Percentiles rank a stretch among this genome's conserved stretches.
Evolutionary conservation across 345 rosid species (phyloP).

Genomic region (Arabidopsis thaliana): DNA sequence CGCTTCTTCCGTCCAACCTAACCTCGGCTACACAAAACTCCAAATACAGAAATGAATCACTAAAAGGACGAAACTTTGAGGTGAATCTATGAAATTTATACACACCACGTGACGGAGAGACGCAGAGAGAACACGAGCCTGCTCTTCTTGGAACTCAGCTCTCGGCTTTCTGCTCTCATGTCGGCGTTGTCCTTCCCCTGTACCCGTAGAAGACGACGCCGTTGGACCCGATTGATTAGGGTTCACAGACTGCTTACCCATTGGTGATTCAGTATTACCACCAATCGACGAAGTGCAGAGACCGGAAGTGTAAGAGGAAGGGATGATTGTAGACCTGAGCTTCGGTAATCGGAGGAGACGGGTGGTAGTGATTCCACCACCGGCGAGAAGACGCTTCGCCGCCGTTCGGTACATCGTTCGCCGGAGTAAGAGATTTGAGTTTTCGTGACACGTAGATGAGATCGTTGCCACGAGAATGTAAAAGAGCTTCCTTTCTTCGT

Average conservation of each 20-base stretch:
- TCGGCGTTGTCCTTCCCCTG: constrained; percentile 51
- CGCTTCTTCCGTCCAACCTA: constrained; percentile 91
- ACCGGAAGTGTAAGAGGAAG: constrained; percentile 41
- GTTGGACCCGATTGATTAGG: constrained; percentile 45
- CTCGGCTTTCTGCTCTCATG: constrained; percentile 54
- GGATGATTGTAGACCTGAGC: constrained; percentile 32
- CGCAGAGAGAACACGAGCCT: constrained; percentile 75
- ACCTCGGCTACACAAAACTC: constrained; percentile 51
- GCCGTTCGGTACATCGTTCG: constrained; percentile 66
- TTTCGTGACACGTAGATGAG: constrained; percentile 32
- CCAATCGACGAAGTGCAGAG: constrained; percentile 48
- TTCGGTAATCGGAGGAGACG: constrained; percentile 43
- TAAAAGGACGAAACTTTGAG: constrained; percentile 3
- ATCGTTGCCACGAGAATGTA: constrained; percentile 30
- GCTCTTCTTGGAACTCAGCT: constrained; percentile 72
- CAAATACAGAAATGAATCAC: constrained; percentile 9
- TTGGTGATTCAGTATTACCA: constrained; percentile 43
- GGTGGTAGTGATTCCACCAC: constrained; percentile 29
- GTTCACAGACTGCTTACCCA: constrained; percentile 28
- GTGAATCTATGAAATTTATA: background rate
- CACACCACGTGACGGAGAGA: constrained; percentile 86
- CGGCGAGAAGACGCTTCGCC: constrained; percentile 56
- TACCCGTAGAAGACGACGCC: constrained; percentile 46
- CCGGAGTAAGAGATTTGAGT: constrained; percentile 8
- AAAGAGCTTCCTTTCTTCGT: constrained; percentile 27